Evolutionary conservation across 2,329 filamentous ascomycete species (phyloP).

Genomic region (Pyrenochaeta sp.): DNA sequence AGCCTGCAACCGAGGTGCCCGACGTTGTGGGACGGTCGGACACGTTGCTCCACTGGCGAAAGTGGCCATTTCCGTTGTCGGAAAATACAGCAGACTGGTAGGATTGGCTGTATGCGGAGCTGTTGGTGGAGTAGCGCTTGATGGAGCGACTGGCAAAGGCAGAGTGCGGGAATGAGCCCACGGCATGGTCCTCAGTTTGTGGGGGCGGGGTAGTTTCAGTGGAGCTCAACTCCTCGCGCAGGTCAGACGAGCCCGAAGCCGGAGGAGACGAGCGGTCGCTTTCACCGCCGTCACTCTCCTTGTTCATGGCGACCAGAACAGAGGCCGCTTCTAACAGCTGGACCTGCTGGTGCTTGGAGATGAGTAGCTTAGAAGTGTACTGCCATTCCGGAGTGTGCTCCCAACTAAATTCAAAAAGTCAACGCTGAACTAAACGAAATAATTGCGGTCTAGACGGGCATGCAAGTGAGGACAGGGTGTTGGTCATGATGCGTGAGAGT

Average conservation of each 20-base stretch:
- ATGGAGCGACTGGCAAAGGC: conserved; percentile 43
- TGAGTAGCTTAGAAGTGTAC: conserved; percentile 94
- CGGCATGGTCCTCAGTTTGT: conserved; percentile 68
- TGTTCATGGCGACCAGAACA: conserved; percentile 92
- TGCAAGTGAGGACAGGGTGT: conserved; percentile 41
- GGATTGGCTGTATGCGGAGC: conserved; percentile 70
- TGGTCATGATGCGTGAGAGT: conserved; percentile 51
- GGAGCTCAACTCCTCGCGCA: conserved; percentile 79
- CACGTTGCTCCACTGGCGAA: conserved; percentile 72
- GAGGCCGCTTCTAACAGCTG: conserved; percentile 96
- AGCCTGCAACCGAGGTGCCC: conserved; percentile 64
- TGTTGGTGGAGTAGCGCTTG: conserved; percentile 58
- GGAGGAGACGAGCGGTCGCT: conserved; percentile 87
- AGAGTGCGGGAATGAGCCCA: conserved; percentile 54
- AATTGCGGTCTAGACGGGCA: conserved; percentile 14
- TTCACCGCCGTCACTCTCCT: conserved; percentile 65
- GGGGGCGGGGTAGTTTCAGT: conserved; percentile 93
- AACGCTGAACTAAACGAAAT: conserved; percentile 34
- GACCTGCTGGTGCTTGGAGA: conserved; percentile 99
- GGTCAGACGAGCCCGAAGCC: conserved; percentile 80
- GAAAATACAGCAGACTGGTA: conserved; percentile 77
- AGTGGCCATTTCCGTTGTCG: conserved; percentile 64
- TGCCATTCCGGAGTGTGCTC: conserved; percentile 99
- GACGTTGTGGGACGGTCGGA: conserved; percentile 82
- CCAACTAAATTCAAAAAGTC: conserved; percentile 75